These are phyloP conservation scores for Orbilia ellipsospora DNA, from an alignment of 2,329 filamentous ascomycete species.

Conservation along the genomic window DNA sequence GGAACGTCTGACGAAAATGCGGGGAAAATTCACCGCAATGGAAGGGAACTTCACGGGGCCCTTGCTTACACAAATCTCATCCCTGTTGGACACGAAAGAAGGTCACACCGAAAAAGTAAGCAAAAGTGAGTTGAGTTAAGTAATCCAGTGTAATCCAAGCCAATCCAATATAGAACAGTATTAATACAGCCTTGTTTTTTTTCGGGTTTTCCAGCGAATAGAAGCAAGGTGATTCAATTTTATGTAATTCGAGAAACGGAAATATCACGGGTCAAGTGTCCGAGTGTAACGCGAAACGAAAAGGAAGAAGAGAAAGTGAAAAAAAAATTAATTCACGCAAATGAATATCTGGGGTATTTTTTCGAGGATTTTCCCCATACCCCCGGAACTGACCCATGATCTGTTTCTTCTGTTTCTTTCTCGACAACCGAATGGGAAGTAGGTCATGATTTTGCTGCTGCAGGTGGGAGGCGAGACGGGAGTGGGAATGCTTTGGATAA, in stretches of 20 bases:
- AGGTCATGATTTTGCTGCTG: background rate
- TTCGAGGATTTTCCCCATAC: background rate
- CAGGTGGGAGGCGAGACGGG: conserved; percentile 4
- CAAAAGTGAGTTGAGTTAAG: background rate
- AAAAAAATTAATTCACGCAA: conserved; percentile 39
- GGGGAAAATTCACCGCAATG: conserved; percentile 36
- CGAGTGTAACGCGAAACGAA: conserved; percentile 10
- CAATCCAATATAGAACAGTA: too few relatives aligned
- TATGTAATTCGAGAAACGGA: conserved; percentile 5
- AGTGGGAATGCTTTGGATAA: conserved; percentile 34
- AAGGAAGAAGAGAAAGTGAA: background rate
- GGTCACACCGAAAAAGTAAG: conserved; percentile 9
- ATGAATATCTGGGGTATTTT: conserved; percentile 2
- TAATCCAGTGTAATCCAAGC: too few relatives aligned
- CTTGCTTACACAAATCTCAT: conserved; percentile 55
- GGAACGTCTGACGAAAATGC: conserved; percentile 56
- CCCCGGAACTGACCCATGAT: conserved; percentile 14
- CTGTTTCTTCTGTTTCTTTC: background rate
- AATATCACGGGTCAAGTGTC: conserved; percentile 9
- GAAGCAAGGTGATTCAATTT: conserved; percentile 12
- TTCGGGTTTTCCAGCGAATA: conserved; percentile 22
- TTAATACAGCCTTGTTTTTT: conserved; percentile 14
- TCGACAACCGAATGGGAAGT: conserved; percentile 8
- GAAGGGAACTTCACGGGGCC: conserved; percentile 8
- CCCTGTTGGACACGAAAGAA: conserved; percentile 31